phyloP scores from a whole-genome alignment of 75 land plant species.

The Selaginella tamariscina region DNA sequence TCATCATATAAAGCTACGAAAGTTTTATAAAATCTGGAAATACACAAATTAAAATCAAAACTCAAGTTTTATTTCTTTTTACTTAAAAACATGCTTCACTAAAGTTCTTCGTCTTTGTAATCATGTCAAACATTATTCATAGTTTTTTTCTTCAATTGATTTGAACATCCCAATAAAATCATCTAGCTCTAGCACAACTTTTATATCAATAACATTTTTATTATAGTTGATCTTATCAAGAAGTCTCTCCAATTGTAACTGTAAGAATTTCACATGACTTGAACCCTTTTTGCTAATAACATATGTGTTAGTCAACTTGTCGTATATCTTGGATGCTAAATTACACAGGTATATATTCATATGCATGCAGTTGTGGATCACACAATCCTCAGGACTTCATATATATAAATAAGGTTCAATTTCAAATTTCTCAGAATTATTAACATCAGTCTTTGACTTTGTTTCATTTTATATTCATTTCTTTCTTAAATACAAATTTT shows the following conservation, averaged over 20 bases:
- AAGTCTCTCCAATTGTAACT: background rate
- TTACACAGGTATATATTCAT: too few species aligned
- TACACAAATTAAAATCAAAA: background rate
- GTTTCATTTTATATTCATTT: too few species aligned
- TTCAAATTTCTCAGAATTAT: too few species aligned
- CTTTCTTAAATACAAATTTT: too few species aligned
- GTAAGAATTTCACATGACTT: too few species aligned
- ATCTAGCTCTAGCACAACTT: background rate
- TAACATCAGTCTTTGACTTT: too few species aligned
- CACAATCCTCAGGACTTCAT: too few species aligned
- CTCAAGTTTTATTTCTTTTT: background rate
- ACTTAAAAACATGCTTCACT: background rate
- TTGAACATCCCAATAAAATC: background rate
- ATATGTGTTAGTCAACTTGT: too few species aligned
- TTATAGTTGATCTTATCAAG: background rate
- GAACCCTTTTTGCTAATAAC: too few species aligned
- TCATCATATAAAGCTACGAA: background rate
- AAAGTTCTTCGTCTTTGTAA: background rate
- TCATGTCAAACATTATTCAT: background rate
- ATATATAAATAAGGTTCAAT: too few species aligned
- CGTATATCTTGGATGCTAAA: too few species aligned
- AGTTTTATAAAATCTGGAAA: background rate
- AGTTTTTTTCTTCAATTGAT: background rate
- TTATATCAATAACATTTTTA: background rate
- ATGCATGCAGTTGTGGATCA: too few species aligned